These are phyloP conservation scores for Umbelopsis isabellina DNA, from an alignment of 192 early-diverging fungal species.

Conservation along the genomic window DNA sequence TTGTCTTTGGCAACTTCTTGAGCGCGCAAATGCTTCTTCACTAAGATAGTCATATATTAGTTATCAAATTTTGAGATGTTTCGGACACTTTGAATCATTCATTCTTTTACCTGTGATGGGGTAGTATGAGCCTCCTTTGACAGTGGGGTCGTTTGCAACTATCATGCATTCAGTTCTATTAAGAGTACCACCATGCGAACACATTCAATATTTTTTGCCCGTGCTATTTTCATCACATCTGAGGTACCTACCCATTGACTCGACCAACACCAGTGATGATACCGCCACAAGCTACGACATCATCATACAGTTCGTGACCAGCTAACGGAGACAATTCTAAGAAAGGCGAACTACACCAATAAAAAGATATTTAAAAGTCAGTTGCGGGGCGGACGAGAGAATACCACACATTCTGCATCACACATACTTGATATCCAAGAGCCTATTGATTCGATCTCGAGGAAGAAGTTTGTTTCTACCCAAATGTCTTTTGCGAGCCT, in stretches of 20 bases:
- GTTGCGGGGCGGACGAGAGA: constrained; percentile 36
- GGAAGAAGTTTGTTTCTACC: constrained; percentile 87
- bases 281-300: constrained; percentile 83
- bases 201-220: no score
- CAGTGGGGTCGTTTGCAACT: constrained; percentile 96
- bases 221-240: not conserved
- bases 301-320: constrained; percentile 84
- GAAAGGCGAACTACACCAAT: constrained; percentile 76
- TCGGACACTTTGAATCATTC: not conserved
- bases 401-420: constrained; percentile 15
- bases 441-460: constrained; percentile 79
- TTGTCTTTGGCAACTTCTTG: constrained; percentile 97
- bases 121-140: constrained; percentile 98
- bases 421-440: constrained; percentile 76
- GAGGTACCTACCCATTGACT: constrained; percentile 69
- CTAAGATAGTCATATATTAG: constrained; percentile 45
- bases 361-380: no score
- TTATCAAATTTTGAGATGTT: not conserved
- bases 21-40: constrained; percentile 96
- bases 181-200: not conserved
- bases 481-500: constrained; percentile 82
- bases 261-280: constrained; percentile 97
- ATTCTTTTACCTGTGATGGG: constrained; percentile 72
- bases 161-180: constrained; percentile 89
- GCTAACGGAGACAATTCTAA: constrained; percentile 95